Conservation (phyloP, 495 filamentous ascomycete species). For the Sphaerosporella brunnea region DNA sequence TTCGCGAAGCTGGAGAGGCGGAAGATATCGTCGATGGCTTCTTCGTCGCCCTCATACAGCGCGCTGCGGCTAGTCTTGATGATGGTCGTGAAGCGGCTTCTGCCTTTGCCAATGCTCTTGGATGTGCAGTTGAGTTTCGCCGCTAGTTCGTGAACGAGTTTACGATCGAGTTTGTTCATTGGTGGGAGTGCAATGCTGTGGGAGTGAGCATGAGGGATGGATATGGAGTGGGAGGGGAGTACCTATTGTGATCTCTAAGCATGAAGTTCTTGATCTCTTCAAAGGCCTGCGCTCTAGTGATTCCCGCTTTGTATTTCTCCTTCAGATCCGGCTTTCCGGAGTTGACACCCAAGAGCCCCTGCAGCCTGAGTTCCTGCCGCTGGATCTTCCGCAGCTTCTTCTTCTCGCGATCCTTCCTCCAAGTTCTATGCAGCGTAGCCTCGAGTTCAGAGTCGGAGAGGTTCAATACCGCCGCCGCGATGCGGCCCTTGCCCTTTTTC, state of each 20-base stretch:
- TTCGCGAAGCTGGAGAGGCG: slow-evolving; percentile 30
- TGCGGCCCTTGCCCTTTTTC: slow-evolving; percentile 39
- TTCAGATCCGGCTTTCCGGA: slow-evolving; percentile 44
- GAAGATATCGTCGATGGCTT: slow-evolving; percentile 28
- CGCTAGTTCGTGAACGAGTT: slow-evolving; percentile 57
- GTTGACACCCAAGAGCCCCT: slow-evolving; percentile 54
- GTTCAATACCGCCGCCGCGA: slow-evolving; percentile 30
- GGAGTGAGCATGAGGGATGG: slow-evolving; percentile 3
- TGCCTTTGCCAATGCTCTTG: slow-evolving; percentile 58
- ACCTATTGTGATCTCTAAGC: slow-evolving; percentile 44
- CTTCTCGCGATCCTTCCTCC: slow-evolving; percentile 61
- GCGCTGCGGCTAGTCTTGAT: slow-evolving; percentile 51
- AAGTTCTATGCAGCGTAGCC: slow-evolving; percentile 39
- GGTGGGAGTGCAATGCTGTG: slow-evolving; percentile 60
- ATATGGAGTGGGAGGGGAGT: slow-evolving; percentile 16
- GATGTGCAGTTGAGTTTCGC: slow-evolving; percentile 57
- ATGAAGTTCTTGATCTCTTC: slow-evolving; percentile 57
- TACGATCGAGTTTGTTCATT: slow-evolving; percentile 61
- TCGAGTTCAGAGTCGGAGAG: slow-evolving; percentile 63
- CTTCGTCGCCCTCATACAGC: slow-evolving; percentile 12
- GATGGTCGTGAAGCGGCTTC: slow-evolving; percentile 56
- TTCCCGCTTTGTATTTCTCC: slow-evolving; percentile 53
- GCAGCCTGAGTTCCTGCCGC: slow-evolving; percentile 56
- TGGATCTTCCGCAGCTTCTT: slow-evolving; percentile 64
- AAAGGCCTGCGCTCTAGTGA: slow-evolving; percentile 52